These are phyloP conservation scores for Neurospora sp. DNA, from an alignment of 495 filamentous ascomycete genomes.

Conservation along the genomic window DNA sequence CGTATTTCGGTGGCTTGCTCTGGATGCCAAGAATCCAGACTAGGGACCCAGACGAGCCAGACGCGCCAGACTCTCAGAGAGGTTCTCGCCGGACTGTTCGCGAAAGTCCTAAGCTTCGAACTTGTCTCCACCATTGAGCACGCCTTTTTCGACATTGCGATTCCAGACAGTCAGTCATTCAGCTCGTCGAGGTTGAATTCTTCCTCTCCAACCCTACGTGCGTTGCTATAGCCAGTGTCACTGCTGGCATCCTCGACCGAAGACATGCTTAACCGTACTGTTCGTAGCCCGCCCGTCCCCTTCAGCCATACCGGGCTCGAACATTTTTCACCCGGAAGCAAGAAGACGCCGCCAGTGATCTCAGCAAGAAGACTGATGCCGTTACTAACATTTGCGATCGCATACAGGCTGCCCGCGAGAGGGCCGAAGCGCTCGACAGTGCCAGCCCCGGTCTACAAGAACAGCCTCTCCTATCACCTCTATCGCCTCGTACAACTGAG, in stretches of 20 bases:
- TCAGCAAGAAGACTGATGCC: neutral
- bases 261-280: constrained; percentile 10
- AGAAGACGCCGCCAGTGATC: neutral
- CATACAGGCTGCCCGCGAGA: constrained; percentile 20
- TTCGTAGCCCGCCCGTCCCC: constrained; percentile 10
- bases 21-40: neutral
- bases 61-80: neutral
- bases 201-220: neutral
- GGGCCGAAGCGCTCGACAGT: constrained; percentile 16
- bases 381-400: constrained; percentile 5
- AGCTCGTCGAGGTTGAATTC: neutral
- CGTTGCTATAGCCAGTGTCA: constrained; percentile 7
- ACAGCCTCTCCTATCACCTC: constrained; percentile 8
- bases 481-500: constrained; percentile 9
- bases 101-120: neutral
- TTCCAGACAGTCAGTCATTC: neutral
- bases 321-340: neutral
- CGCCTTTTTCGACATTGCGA: neutral
- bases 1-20: neutral
- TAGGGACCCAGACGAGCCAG: neutral
- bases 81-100: neutral
- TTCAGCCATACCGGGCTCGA: neutral
- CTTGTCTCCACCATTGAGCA: neutral
- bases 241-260: constrained; percentile 12
- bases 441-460: constrained; percentile 14